A percentile compares a stretch with the other conserved stretches of the same genome.
Evolutionary conservation across 1,284 basidiomycete genomes (phyloP).

Genomic region (Cerrena zonata): DNA sequence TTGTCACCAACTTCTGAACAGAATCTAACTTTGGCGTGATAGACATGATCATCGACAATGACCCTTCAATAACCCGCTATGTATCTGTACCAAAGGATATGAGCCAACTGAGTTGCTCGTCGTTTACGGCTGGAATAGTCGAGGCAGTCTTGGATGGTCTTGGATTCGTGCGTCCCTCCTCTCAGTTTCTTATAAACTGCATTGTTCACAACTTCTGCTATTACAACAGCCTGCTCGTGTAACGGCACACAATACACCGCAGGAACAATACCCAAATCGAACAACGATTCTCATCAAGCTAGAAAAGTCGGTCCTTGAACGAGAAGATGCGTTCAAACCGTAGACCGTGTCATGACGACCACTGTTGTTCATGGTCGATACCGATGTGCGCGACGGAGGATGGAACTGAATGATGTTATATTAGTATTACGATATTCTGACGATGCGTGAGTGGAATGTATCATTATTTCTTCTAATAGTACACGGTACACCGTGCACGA

Average conservation of each 20-base stretch:
- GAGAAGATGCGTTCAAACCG: slow-evolving; percentile 73
- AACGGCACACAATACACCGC: slow-evolving; percentile 91
- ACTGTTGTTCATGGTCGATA: not conserved
- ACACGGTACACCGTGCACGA: too few species aligned
- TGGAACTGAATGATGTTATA: too few species aligned
- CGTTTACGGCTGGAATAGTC: slow-evolving; percentile 93
- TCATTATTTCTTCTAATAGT: too few species aligned
- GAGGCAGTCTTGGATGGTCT: slow-evolving; percentile 95
- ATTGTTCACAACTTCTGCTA: not conserved
- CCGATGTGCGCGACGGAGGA: too few species aligned
- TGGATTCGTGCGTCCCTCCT: slow-evolving; percentile 72
- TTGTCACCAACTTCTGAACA: not conserved
- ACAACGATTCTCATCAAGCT: slow-evolving; percentile 93
- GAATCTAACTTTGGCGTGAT: slow-evolving; percentile 8
- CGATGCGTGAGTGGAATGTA: not conserved
- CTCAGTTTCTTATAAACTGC: slow-evolving; percentile 4
- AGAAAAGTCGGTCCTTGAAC: slow-evolving; percentile 82
- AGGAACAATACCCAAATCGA: slow-evolving; percentile 71
- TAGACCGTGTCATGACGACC: slow-evolving; percentile 10
- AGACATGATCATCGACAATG: slow-evolving; percentile 99
- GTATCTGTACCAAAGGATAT: slow-evolving; percentile 94
- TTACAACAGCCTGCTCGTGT: slow-evolving; percentile 82
- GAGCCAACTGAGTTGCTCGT: slow-evolving; percentile 90
- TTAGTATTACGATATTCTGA: too few species aligned
- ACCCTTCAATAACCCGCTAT: slow-evolving; percentile 83